These are phyloP conservation scores for Myriosclerotinia scirpicola DNA, from an alignment of 2,329 filamentous ascomycete genomes.

Conservation along the genomic window DNA sequence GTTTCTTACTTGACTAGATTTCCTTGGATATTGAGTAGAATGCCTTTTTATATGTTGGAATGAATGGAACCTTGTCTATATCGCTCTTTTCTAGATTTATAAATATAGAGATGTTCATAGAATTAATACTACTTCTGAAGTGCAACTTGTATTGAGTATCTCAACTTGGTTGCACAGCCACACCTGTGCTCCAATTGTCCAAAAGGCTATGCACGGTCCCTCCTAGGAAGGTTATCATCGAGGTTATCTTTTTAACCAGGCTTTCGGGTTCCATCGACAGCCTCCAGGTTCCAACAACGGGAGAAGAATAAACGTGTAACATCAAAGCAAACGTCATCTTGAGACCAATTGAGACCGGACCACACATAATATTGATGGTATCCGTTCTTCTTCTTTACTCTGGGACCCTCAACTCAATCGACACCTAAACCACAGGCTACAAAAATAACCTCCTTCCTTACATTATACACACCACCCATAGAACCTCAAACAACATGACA, in stretches of 20 bases:
- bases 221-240: not conserved
- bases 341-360: not conserved
- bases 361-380: not conserved
- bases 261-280: not conserved
- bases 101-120: not conserved
- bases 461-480: not conserved
- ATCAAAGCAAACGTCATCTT: not conserved
- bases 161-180: not conserved
- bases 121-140: not conserved
- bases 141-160: not conserved
- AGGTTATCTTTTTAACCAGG: slow-evolving; percentile 3
- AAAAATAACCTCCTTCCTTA: not conserved
- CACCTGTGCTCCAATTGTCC: not conserved
- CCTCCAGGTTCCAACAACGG: not conserved
- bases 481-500: slow-evolving; percentile 4
- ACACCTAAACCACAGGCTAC: not conserved
- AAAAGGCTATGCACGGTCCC: slow-evolving; percentile 4
- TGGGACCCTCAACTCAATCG: not conserved
- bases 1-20: slow-evolving; percentile 6
- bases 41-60: not conserved
- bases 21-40: slow-evolving; percentile 5
- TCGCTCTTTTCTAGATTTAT: not conserved
- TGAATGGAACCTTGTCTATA: not conserved
- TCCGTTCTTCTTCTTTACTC: not conserved
- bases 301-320: not conserved